These are phyloP conservation scores for Talaromyces sp. DNA, from an alignment of 2,329 filamentous ascomycete species.

Conservation along the genomic window DNA sequence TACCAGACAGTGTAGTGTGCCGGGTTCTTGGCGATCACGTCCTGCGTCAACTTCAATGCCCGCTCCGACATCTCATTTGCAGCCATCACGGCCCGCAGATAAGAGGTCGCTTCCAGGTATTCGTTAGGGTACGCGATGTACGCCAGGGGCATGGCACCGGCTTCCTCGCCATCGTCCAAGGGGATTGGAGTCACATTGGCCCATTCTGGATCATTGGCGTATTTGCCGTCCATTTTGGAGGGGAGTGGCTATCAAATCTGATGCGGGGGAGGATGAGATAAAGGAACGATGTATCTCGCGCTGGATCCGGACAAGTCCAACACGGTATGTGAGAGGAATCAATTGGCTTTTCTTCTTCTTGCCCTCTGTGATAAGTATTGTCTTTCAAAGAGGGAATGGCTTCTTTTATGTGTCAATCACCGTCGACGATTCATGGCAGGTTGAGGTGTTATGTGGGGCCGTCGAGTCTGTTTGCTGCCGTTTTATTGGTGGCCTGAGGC, in stretches of 20 bases:
- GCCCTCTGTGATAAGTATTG: neutral
- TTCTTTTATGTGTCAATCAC: neutral
- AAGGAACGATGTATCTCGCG: neutral
- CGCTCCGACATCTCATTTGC: slow-evolving; percentile 79
- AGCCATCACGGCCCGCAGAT: slow-evolving; percentile 92
- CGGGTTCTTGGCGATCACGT: slow-evolving; percentile 90
- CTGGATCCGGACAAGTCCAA: neutral
- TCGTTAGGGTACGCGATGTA: slow-evolving; percentile 87
- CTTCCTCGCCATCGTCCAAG: slow-evolving; percentile 72
- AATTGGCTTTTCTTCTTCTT: neutral
- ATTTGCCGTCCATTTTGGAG: slow-evolving; percentile 41
- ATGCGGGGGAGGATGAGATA: neutral
- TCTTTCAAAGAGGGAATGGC: neutral
- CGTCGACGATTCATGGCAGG: neutral
- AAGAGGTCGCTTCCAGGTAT: slow-evolving; percentile 90
- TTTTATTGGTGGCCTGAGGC: slow-evolving; percentile 29
- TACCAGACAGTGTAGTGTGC: slow-evolving; percentile 98
- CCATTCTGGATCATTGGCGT: slow-evolving; percentile 74
- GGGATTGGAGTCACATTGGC: slow-evolving; percentile 81
- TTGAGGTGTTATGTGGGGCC: slow-evolving; percentile 25
- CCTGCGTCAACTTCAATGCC: slow-evolving; percentile 78
- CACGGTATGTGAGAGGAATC: neutral
- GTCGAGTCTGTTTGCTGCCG: neutral
- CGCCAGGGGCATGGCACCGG: slow-evolving; percentile 68
- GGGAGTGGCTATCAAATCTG: slow-evolving; percentile 13